Conservation (phyloP, 208 protist genomes). For the Leishmania tarentolae region DNA sequence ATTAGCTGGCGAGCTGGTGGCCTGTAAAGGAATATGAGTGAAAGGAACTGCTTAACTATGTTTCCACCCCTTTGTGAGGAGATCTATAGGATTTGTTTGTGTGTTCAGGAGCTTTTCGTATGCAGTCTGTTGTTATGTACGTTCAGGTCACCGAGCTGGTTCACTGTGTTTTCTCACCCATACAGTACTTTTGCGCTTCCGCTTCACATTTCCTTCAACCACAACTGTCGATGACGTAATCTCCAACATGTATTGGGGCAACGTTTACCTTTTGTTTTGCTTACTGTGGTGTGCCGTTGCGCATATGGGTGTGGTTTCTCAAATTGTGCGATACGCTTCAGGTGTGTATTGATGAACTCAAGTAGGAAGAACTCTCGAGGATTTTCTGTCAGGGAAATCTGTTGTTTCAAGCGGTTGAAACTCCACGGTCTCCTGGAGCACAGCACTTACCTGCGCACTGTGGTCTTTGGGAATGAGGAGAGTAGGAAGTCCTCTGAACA, state of each 20-base stretch:
- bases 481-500: constrained; percentile 24
- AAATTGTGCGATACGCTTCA: constrained; percentile 23
- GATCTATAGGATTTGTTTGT: background rate
- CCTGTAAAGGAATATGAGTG: no score
- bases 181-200: background rate
- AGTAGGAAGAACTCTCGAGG: constrained; percentile 40
- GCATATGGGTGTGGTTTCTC: background rate
- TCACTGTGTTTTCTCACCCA: background rate
- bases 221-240: no score
- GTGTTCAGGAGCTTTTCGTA: no score
- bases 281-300: background rate
- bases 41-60: background rate
- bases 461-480: constrained; percentile 49
- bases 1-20: background rate
- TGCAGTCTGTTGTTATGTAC: no score
- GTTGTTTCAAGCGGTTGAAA: constrained; percentile 46
- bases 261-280: constrained; percentile 20
- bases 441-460: constrained; percentile 32
- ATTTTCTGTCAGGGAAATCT: constrained; percentile 39
- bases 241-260: background rate
- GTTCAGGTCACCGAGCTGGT: background rate
- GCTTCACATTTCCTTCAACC: background rate
- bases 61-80: background rate
- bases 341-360: constrained; percentile 37
- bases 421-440: constrained; percentile 30